A percentile compares a stretch with the other conserved stretches of the same genome.
phyloP scores from a whole-genome alignment of 164 flowering plant genomes.

The Sextonia rubra region DNA sequence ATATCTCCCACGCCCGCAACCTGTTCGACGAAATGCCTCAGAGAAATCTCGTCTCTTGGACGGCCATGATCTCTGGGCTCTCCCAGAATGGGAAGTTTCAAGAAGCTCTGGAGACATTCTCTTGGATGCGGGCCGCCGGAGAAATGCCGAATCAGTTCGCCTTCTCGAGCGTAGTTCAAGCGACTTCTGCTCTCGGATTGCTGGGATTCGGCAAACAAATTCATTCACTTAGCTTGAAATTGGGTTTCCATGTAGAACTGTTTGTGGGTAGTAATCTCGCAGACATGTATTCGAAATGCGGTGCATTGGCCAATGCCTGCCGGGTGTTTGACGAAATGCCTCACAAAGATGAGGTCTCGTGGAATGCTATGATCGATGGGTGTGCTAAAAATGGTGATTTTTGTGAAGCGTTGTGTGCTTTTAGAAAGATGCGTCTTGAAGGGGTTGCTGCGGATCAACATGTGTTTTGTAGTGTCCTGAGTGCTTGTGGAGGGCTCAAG shows the following conservation, averaged over 20 bases:
- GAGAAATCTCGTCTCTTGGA: constrained; percentile 56
- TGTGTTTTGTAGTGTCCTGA: constrained; percentile 34
- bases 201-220: constrained; percentile 31
- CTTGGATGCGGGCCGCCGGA: constrained; percentile 32
- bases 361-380: constrained; percentile 60
- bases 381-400: constrained; percentile 41
- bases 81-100: constrained; percentile 28
- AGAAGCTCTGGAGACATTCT: constrained; percentile 33
- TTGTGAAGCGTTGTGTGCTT: constrained; percentile 37
- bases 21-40: constrained; percentile 62
- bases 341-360: constrained; percentile 45
- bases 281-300: constrained; percentile 49
- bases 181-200: constrained; percentile 26
- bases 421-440: constrained; percentile 31
- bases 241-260: constrained; percentile 34
- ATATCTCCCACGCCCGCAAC: constrained; percentile 25
- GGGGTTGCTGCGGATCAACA: constrained; percentile 30
- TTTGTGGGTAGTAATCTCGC: constrained; percentile 48
- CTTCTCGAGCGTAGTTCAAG: constrained; percentile 44
- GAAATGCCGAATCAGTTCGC: constrained; percentile 47
- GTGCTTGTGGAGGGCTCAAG: constrained; percentile 39
- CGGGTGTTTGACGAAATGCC: constrained; percentile 45
- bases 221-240: constrained; percentile 43
- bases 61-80: constrained; percentile 47
- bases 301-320: constrained; percentile 35